Evolutionary conservation across 2,329 filamentous ascomycete genomes (phyloP).

Genomic region (Thielaviopsis ethacetica): DNA sequence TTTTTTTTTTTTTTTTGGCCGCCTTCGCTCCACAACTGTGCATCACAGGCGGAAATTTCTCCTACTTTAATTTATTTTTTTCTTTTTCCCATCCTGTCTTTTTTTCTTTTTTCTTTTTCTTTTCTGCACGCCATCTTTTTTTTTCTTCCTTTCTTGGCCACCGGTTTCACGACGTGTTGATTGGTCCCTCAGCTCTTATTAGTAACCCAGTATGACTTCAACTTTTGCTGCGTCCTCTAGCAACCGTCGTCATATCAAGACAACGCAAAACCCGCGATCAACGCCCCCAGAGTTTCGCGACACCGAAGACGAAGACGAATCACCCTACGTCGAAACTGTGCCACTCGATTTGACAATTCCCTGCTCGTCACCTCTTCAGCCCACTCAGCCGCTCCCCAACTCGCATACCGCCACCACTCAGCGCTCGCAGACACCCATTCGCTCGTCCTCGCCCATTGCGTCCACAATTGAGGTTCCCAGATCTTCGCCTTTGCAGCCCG

Average conservation of each 20-base stretch:
- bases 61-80: too few species aligned
- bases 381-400: constrained; percentile 27
- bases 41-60: too few species aligned
- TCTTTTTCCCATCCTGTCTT: too few species aligned
- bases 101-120: constrained; percentile 3
- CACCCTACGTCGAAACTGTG: constrained; percentile 18
- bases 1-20: not conserved
- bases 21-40: too few species aligned
- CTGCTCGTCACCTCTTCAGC: constrained; percentile 27
- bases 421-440: constrained; percentile 14
- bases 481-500: constrained; percentile 51
- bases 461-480: constrained; percentile 61
- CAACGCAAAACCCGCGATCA: not conserved
- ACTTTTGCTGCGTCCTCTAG: not conserved
- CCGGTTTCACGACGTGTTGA: not conserved
- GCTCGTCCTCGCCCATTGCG: constrained; percentile 26
- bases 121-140: not conserved
- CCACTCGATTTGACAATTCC: constrained; percentile 26
- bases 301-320: constrained; percentile 12
- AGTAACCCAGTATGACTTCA: not conserved
- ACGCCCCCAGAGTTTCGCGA: constrained; percentile 2
- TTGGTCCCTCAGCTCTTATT: too few species aligned
- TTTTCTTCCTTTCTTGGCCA: too few species aligned
- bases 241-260: not conserved
- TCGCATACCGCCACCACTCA: constrained; percentile 1